Evolutionary conservation across 495 filamentous ascomycete genomes (phyloP).

Genomic region (Elasticomyces elasticus): DNA sequence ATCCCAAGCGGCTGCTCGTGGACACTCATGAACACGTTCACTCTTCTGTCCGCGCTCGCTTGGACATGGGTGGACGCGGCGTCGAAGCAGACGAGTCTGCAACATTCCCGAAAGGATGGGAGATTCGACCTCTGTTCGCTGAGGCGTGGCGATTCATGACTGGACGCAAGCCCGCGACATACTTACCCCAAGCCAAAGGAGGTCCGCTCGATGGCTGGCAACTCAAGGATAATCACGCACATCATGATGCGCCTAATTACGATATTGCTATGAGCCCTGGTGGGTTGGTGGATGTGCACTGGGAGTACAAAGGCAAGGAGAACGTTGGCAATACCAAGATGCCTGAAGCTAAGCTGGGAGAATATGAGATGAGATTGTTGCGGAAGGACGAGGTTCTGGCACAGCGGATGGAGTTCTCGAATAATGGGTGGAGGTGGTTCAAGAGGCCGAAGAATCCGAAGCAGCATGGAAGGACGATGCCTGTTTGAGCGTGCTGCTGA

Average conservation of each 20-base stretch:
- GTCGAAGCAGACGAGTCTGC: conserved; percentile 31
- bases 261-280: conserved; percentile 7
- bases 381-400: conserved; percentile 11
- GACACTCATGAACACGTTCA: conserved; percentile 58
- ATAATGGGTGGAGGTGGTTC: conserved; percentile 12
- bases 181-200: conserved; percentile 6
- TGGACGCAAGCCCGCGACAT: background rate
- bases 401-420: conserved; percentile 5
- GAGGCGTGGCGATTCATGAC: background rate
- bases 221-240: conserved; percentile 7
- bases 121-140: background rate
- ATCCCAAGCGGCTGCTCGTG: conserved; percentile 33
- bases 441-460: background rate
- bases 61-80: conserved; percentile 44
- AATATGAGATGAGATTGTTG: conserved; percentile 11
- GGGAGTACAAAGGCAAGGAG: conserved; percentile 13
- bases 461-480: conserved; percentile 9
- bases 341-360: conserved; percentile 15
- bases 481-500: background rate
- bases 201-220: conserved; percentile 17
- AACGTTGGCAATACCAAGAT: background rate
- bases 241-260: conserved; percentile 3
- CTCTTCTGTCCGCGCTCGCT: conserved; percentile 47
- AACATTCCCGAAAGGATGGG: conserved; percentile 1
- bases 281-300: background rate